phyloP scores from a whole-genome alignment of 345 rosid genomes.

The Viola odorata region DNA sequence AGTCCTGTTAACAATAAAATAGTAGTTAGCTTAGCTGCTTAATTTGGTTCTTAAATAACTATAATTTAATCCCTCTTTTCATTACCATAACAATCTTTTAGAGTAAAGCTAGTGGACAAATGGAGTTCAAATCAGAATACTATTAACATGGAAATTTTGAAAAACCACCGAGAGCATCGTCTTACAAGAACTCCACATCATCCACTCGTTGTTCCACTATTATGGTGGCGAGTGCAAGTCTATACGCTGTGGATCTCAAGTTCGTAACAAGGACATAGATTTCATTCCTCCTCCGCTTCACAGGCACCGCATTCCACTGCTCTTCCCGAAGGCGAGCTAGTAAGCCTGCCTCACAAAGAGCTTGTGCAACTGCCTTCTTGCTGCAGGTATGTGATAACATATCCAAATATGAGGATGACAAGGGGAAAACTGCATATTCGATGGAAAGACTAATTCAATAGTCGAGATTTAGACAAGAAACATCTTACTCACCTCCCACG shows the following conservation, averaged over 20 bases:
- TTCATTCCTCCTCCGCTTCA: constrained; percentile 51
- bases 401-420: not conserved
- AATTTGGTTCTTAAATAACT: too few species aligned
- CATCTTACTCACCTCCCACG: constrained; percentile 58
- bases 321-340: constrained; percentile 57
- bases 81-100: too few species aligned
- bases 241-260: constrained; percentile 69
- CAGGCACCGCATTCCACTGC: constrained; percentile 57
- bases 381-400: constrained; percentile 30
- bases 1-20: too few species aligned
- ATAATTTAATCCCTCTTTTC: too few species aligned
- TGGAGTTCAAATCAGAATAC: too few species aligned
- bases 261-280: constrained; percentile 70
- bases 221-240: constrained; percentile 73
- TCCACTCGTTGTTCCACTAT: constrained; percentile 56
- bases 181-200: constrained; percentile 47
- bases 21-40: too few species aligned
- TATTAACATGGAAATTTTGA: not conserved
- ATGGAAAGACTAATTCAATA: not conserved
- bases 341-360: constrained; percentile 58
- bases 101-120: too few species aligned
- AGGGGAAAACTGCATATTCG: not conserved
- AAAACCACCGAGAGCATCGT: not conserved
- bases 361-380: constrained; percentile 59
- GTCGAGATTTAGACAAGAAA: not conserved